Conservation (phyloP, 73 alveolate genomes). For the Tetrahymena borealis region DNA sequence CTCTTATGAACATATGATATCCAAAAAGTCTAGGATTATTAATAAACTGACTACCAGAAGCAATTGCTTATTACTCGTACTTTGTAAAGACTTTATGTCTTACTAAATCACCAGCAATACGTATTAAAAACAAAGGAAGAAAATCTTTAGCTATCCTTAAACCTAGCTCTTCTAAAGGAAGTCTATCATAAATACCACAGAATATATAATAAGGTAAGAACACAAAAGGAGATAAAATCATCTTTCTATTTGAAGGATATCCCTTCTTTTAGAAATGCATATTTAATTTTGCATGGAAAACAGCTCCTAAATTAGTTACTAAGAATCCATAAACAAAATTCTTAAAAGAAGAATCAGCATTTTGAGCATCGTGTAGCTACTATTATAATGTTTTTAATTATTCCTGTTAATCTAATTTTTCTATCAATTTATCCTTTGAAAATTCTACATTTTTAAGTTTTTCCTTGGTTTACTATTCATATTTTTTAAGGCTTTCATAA, state of each 20-base stretch:
- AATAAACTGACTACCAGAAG: not conserved
- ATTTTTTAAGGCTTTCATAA: not conserved
- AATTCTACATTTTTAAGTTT: not conserved
- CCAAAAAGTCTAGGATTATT: not conserved
- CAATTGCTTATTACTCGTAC: not conserved
- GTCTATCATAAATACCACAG: not conserved
- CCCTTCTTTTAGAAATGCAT: not conserved
- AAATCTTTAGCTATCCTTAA: not conserved
- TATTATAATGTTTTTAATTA: not conserved
- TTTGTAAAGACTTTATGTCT: not conserved
- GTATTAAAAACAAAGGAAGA: not conserved
- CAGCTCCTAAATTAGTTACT: not conserved
- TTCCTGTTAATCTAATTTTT: not conserved
- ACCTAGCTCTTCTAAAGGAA: not conserved
- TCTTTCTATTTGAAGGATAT: not conserved
- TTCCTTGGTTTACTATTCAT: not conserved
- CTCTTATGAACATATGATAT: not conserved
- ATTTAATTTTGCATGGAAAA: not conserved
- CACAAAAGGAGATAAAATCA: not conserved
- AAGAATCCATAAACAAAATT: not conserved
- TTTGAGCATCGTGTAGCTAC: not conserved
- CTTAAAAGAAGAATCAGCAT: not conserved
- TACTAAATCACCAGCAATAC: not conserved
- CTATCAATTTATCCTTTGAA: not conserved
- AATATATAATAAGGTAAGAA: not conserved